Conservation (phyloP, 1,139 yeast species). For the Lodderomyces beijingensis region DNA sequence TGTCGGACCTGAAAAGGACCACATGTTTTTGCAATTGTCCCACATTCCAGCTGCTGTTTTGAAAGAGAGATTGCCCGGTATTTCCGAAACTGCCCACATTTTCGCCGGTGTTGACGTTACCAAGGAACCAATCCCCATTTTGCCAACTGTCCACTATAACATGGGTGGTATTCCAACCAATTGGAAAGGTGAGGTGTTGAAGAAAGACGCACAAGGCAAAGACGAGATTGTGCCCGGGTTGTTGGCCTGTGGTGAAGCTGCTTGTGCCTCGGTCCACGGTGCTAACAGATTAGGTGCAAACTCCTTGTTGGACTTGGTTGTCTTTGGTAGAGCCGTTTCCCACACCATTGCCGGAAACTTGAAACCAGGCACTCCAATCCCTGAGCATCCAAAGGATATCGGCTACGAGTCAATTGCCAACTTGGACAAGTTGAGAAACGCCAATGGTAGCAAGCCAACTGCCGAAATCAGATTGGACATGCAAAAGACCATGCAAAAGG, state of each 20-base stretch:
- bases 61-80: constrained; percentile 97
- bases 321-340: constrained; percentile 97
- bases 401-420: constrained; percentile 89
- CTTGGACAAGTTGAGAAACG: constrained; percentile 84
- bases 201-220: constrained; percentile 80
- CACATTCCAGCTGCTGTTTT: constrained; percentile 91
- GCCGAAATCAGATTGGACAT: constrained; percentile 86
- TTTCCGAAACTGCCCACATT: constrained; percentile 96
- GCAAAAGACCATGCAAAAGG: constrained; percentile 97
- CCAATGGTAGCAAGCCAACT: constrained; percentile 75
- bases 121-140: constrained; percentile 97
- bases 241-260: constrained; percentile 98
- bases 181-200: constrained; percentile 93
- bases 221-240: constrained; percentile 92
- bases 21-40: constrained; percentile 88
- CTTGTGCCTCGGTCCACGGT: constrained; percentile 98
- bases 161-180: constrained; percentile 99
- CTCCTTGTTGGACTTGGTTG: constrained; percentile 95
- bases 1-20: constrained; percentile 95
- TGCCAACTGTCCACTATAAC: constrained; percentile 98
- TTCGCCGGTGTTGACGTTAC: constrained; percentile 99
- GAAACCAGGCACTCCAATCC: constrained; percentile 86
- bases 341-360: constrained; percentile 83
- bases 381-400: constrained; percentile 70
- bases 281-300: constrained; percentile 99